phyloP scores from a whole-genome alignment of 805 yeast genomes.

The Hanseniaspora lindneri region DNA sequence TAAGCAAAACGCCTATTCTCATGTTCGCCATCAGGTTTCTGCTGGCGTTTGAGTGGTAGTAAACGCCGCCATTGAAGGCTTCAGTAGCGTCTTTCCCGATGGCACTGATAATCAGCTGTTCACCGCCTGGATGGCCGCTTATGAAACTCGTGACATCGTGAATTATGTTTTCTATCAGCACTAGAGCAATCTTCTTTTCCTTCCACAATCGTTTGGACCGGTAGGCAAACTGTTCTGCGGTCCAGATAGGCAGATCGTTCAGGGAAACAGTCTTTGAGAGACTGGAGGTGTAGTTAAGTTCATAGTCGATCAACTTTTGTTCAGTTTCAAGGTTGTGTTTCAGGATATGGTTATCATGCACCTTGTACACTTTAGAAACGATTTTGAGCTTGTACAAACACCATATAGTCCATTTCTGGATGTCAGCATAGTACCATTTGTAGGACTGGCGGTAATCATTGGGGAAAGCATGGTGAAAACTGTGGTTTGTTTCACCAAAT shows the following conservation, averaged over 20 bases:
- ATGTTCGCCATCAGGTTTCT: conserved; percentile 80
- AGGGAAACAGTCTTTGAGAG: conserved; percentile 82
- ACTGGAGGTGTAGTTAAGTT: background rate
- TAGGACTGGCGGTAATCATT: conserved; percentile 72
- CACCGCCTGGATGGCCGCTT: conserved; percentile 89
- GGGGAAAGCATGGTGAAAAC: conserved; percentile 92
- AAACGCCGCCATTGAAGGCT: conserved; percentile 91
- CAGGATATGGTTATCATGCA: conserved; percentile 40
- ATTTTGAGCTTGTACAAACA: conserved; percentile 41
- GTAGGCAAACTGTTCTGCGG: conserved; percentile 40
- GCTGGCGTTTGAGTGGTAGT: conserved; percentile 87
- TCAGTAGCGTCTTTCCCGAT: conserved; percentile 89
- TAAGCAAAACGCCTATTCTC: conserved; percentile 78
- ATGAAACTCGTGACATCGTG: conserved; percentile 89
- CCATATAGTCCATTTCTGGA: conserved; percentile 67
- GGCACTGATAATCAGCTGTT: conserved; percentile 62
- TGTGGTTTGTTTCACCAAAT: conserved; percentile 84
- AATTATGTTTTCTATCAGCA: conserved; percentile 79
- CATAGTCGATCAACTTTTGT: conserved; percentile 44
- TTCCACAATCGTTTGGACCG: conserved; percentile 34
- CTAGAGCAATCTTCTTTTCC: conserved; percentile 42
- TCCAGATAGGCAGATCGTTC: conserved; percentile 64
- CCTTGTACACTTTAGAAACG: conserved; percentile 46
- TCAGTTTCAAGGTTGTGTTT: conserved; percentile 68
- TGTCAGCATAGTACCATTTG: conserved; percentile 68